Evolutionary conservation across 2,329 filamentous ascomycete species (phyloP), one percentile per base, ranked within the genome.

Genomic region (Simplicillium aogashimaense): DNA sequence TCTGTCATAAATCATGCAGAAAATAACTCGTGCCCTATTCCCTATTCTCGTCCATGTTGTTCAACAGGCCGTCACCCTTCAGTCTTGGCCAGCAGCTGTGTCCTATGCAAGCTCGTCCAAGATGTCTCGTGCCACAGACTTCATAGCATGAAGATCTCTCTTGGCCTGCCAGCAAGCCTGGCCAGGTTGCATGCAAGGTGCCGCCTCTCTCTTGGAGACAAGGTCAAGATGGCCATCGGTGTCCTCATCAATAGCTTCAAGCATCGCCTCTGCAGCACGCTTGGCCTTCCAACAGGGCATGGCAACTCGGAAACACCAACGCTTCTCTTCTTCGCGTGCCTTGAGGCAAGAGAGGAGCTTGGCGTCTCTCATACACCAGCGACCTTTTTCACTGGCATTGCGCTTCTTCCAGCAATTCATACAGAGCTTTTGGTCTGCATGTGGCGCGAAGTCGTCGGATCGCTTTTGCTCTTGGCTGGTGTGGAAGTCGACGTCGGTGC

Each of bases 211-310:
- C 29, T 50, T 44, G n/a, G 47, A 43, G 31, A 47, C 42, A 13
- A 49, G 46, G 11, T 44, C 50, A 28, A 25, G 20, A 25, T 25
- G 20, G 5, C 20, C 20, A 9, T 50, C 50, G 10, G 57, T 47
- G 54, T 59, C 53, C 52, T 45, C 44, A 10, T 44, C 44, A 18
- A 57, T 44, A 42, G 57, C 56, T 13, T 55, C 45, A 28, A 63
- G 53, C 20, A 63, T 51, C 11, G 58, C 58, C 37, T 60, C 57
- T 35, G 60, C 60, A 14, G 57, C 60, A 41, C 59, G 58, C 52
- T 61, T 65, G 40, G 54, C 54, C 47, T 64, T 62, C 51, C 53
- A 60, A 60, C 68, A 71, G 17, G 55, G 47, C 48, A 61, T 51
- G 43, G 66, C 65, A 30, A 34, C 14, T 29, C 51, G 49, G 46